phyloP scores from a whole-genome alignment of 2,329 filamentous ascomycete genomes.

The Trichothecium roseum region DNA sequence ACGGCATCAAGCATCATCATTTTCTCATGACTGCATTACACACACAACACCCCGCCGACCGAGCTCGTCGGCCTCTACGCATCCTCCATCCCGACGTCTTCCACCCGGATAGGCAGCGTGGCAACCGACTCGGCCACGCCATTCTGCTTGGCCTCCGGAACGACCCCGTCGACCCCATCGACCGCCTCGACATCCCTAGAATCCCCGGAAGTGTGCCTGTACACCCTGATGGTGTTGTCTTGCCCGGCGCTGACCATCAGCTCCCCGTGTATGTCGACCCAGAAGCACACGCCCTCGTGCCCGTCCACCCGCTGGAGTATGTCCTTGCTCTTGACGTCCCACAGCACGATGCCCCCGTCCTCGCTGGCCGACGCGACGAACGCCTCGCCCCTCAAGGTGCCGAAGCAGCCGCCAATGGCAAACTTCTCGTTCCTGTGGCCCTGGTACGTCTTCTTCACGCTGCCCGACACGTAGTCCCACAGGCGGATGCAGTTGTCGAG shows the following conservation, averaged over 20 bases:
- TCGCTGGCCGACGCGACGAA: constrained; percentile 82
- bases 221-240: constrained; percentile 42
- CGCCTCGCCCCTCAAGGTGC: constrained; percentile 34
- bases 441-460: constrained; percentile 94
- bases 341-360: constrained; percentile 74
- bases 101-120: constrained; percentile 23
- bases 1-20: background rate
- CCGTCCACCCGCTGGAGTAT: constrained; percentile 56
- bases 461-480: constrained; percentile 90
- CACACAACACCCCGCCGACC: too few species aligned
- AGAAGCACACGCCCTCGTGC: constrained; percentile 51
- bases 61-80: constrained; percentile 7
- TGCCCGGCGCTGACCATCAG: constrained; percentile 48
- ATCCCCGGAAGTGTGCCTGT: constrained; percentile 31
- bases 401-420: constrained; percentile 79
- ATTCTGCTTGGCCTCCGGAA: constrained; percentile 1
- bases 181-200: constrained; percentile 8
- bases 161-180: background rate
- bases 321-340: constrained; percentile 83
- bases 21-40: constrained; percentile 4
- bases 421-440: constrained; percentile 79
- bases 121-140: constrained; percentile 46
- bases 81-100: constrained; percentile 28
- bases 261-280: constrained; percentile 49
- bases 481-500: constrained; percentile 82